Percentiles rank a stretch among this genome's conserved stretches.
Conservation (phyloP, 345 rosid species). For the Lumnitzera littorea region DNA sequence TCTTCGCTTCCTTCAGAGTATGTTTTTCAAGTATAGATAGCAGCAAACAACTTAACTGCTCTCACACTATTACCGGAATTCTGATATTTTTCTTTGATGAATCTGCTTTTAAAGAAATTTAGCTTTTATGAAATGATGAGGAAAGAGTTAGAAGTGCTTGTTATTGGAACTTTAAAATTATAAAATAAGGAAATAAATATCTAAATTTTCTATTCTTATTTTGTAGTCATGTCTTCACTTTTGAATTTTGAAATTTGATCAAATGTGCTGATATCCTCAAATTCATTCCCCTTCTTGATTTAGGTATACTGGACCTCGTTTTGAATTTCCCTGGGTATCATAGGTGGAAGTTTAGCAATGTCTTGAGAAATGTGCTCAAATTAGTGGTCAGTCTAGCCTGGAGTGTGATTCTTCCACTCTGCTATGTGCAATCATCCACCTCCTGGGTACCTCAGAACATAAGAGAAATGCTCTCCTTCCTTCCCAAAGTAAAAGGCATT, state of each 20-base stretch:
- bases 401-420: slow-evolving; percentile 68
- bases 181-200: neutral
- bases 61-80: too few species aligned
- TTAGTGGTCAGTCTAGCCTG: slow-evolving; percentile 67
- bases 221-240: neutral
- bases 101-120: too few species aligned
- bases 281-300: slow-evolving; percentile 4
- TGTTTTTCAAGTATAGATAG: slow-evolving; percentile 12
- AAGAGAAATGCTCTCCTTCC: slow-evolving; percentile 41
- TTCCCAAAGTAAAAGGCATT: slow-evolving; percentile 55
- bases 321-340: slow-evolving; percentile 94
- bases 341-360: slow-evolving; percentile 79
- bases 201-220: neutral
- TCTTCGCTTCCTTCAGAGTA: slow-evolving; percentile 88
- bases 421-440: slow-evolving; percentile 59
- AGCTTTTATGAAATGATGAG: too few species aligned
- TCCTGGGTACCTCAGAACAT: slow-evolving; percentile 32
- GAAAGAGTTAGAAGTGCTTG: too few species aligned
- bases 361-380: slow-evolving; percentile 68
- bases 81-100: too few species aligned
- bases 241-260: neutral
- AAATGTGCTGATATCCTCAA: neutral
- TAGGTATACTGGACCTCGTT: slow-evolving; percentile 82
- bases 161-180: neutral
- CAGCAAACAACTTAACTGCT: neutral